Conservation (phyloP, 2,329 filamentous ascomycete species). For the Basipetospora chlamydospora region DNA sequence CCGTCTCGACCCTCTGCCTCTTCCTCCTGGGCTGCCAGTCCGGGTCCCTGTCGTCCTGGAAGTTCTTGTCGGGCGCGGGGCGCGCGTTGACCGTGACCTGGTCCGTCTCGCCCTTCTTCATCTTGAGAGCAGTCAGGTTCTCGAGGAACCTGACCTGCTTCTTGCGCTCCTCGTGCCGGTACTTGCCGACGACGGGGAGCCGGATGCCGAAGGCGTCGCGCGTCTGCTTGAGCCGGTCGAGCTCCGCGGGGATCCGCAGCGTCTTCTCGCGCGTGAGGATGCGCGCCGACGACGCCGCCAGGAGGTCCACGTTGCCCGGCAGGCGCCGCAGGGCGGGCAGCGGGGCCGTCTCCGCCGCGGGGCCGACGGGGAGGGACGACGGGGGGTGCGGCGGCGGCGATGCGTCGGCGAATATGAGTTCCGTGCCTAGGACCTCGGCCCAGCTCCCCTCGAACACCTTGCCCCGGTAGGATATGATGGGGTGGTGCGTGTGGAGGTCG, state of each 20-base stretch:
- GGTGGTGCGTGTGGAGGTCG: constrained; percentile 63
- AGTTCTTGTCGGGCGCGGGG: constrained; percentile 25
- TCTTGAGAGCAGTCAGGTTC: constrained; percentile 50
- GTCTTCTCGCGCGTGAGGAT: constrained; percentile 53
- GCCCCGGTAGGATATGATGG: constrained; percentile 66
- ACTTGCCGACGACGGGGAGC: constrained; percentile 27
- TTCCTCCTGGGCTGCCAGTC: constrained; percentile 16
- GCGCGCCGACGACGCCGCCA: constrained; percentile 56
- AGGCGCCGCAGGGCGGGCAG: constrained; percentile 35
- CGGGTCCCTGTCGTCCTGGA: constrained; percentile 25
- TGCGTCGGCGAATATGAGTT: constrained; percentile 53
- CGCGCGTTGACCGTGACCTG: constrained; percentile 45
- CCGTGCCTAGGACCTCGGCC: constrained; percentile 72
- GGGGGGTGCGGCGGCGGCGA: too few species aligned
- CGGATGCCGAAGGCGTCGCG: constrained; percentile 24
- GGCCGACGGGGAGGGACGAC: too few species aligned
- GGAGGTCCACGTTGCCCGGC: constrained; percentile 48
- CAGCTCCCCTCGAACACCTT: constrained; percentile 68
- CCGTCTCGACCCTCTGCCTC: constrained; percentile 3
- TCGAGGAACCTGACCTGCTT: constrained; percentile 46
- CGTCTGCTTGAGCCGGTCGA: constrained; percentile 24
- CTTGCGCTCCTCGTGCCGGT: constrained; percentile 31
- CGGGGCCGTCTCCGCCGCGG: constrained; percentile 17
- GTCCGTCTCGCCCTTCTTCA: constrained; percentile 48
- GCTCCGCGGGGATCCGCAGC: constrained; percentile 24